Base-by-base conservation (phyloP, 345 rosid species). In the rapeseed (Brassica napus) region DNA sequence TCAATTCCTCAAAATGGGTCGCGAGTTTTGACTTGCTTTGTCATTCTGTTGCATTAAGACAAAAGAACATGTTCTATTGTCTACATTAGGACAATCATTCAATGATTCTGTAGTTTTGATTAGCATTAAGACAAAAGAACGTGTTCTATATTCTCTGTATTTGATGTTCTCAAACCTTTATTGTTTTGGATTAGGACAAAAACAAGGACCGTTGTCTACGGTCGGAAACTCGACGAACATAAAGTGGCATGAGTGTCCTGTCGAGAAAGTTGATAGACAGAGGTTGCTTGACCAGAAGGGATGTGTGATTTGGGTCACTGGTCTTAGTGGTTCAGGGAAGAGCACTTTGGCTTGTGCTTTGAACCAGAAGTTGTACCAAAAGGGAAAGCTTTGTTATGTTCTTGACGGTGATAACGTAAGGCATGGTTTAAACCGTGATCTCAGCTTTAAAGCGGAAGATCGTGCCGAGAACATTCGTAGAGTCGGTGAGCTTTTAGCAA, bases 281-380 rank as follows among this genome's bases (percentile, higher is more conserved):
- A 79, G 84, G 47, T 78, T 92, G 80, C 91, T 92, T 64, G 85
- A 87, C 76, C 97, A 92, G 82, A 92, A 92, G 79, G 97, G 97
- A 10, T 92, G 94, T 26, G 90, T 90, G 62, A 85, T 90, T 78
- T 92, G 97, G 97, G 84, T 90, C 75, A 92, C 94, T 0, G 94
- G 97, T 66, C 94, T 92, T 39, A 88, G 94, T 72, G 97, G 93
- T 83, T 92, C 97, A 88, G 94, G 94, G 52, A 92, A 92, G 85
- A 92, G 94, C 83, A 90, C 93, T 69, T 44, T 92, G 83, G 97
- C 97, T 4, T 92, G 93, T 78, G 92, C 94, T 79, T 69, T 90
- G 73, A 86, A 86, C 61, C 86, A 80, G 26, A 84, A 61, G 74
- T 73, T 90, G 76, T 88, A 89, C 59, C 76, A 76, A 58, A 89